Evolutionary conservation across 495 filamentous ascomycete species (phyloP), one percentile per base, ranked within the genome.

Genomic region (Aspergillus nidulans): DNA sequence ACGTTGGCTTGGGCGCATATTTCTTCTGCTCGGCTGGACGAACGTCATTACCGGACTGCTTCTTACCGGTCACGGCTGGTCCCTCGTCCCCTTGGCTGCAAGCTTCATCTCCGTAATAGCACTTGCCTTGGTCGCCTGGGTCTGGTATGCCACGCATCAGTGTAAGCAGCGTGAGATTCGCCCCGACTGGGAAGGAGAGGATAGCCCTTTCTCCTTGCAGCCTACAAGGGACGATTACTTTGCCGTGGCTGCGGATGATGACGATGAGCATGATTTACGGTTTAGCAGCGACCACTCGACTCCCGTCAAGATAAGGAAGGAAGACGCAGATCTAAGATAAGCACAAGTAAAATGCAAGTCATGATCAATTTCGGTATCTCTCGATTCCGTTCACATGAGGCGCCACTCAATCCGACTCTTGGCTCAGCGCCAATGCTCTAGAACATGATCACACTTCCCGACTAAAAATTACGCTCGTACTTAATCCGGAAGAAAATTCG

Each of bases 41-140:
- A 57, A 57, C 38, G 7, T 57, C 20, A 51, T n/a, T 13, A 57
- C 39, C n/a, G 54, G 54, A 4, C 12, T 57, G 25, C 40, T 57
- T 4, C 26, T 57, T 6, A 36, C 28, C 16, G 20, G 40, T 6
- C 30, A 32, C 23, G 32, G 47, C 26, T 50, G 30, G 47, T 36
- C 16, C 10, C 46, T 41, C 40, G 30, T 52, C 16, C 1, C 34
- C 7, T n/a, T n/a, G n/a, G n/a, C n/a, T n/a, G n/a, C n/a, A n/a
- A n/a, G n/a, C n/a, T n/a, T n/a, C n/a, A n/a, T n/a, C n/a, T n/a
- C n/a, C n/a, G n/a, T n/a, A n/a, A n/a, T n/a, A n/a, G n/a, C n/a
- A n/a, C 16, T 45, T 1, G 47, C 28, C 16, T 30, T 57, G 5
- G 20, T 18, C 1, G 32, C 41, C 40, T 57, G 54, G 54, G 40